A percentile compares a stretch with the other conserved stretches of the same genome.
phyloP scores from a whole-genome alignment of 768 basidiomycete genomes.

The Boletus patriciae region DNA sequence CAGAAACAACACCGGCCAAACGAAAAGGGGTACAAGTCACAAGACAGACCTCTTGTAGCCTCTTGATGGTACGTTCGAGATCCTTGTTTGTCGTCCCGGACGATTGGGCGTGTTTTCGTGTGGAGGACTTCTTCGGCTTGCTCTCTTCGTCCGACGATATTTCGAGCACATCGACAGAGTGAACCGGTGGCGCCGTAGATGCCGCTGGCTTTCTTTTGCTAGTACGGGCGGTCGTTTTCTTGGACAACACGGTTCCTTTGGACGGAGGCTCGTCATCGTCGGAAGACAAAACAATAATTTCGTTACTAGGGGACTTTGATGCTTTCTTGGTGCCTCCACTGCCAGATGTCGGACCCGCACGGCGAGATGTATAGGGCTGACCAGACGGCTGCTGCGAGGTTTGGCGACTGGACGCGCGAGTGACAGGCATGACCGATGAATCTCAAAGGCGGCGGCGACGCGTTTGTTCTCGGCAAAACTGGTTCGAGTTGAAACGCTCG shows the following conservation, averaged over 20 bases:
- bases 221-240: conserved; percentile 6
- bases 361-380: conserved; percentile 9
- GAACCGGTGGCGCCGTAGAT: conserved; percentile 4
- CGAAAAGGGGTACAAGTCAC: background rate
- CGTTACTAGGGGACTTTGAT: conserved; percentile 17
- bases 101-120: conserved; percentile 19
- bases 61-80: conserved; percentile 43
- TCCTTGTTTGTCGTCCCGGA: conserved; percentile 13
- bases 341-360: conserved; percentile 5
- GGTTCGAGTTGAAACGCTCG: conserved; percentile 10
- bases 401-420: conserved; percentile 29
- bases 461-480: background rate
- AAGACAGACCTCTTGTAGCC: conserved; percentile 43
- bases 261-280: conserved; percentile 29
- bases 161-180: conserved; percentile 47
- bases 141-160: conserved; percentile 58
- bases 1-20: background rate
- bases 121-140: conserved; percentile 3
- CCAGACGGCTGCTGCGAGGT: background rate
- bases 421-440: conserved; percentile 27
- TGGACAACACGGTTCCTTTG: conserved; percentile 17
- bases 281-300: conserved; percentile 37
- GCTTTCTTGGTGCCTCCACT: conserved; percentile 16
- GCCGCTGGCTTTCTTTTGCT: conserved; percentile 24
- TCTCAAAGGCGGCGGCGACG: background rate